Evolutionary conservation across 768 basidiomycete genomes (phyloP).

Genomic region (Hydnomerulius pinastri): DNA sequence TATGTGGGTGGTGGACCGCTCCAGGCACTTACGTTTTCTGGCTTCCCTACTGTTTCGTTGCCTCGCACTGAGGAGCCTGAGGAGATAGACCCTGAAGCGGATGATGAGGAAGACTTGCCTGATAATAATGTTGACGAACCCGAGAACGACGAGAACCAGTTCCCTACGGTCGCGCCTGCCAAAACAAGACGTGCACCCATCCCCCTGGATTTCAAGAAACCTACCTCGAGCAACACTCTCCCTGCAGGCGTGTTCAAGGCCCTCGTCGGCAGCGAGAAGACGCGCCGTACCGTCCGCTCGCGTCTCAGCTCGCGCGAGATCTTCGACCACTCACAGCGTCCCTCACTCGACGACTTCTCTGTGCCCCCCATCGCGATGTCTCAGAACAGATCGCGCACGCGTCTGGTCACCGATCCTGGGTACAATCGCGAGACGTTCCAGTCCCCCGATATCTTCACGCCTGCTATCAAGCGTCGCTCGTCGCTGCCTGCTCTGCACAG

Average conservation of each 20-base stretch:
- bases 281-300: slow-evolving; percentile 72
- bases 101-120: slow-evolving; percentile 9
- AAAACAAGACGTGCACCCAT: slow-evolving; percentile 71
- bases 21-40: slow-evolving; percentile 64
- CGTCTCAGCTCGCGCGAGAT: slow-evolving; percentile 74
- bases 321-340: slow-evolving; percentile 64
- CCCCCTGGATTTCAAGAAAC: slow-evolving; percentile 75
- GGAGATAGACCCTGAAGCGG: slow-evolving; percentile 8
- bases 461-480: slow-evolving; percentile 50
- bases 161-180: slow-evolving; percentile 16
- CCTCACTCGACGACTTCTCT: slow-evolving; percentile 77
- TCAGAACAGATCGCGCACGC: slow-evolving; percentile 51
- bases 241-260: slow-evolving; percentile 89
- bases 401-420: slow-evolving; percentile 62
- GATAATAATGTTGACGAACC: slow-evolving; percentile 9
- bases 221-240: slow-evolving; percentile 68
- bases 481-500: slow-evolving; percentile 59
- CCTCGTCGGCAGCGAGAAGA: slow-evolving; percentile 65
- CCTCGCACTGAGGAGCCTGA: slow-evolving; percentile 16
- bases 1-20: slow-evolving; percentile 23
- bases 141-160: slow-evolving; percentile 14
- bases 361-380: slow-evolving; percentile 69
- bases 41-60: slow-evolving; percentile 48
- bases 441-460: slow-evolving; percentile 44
- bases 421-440: slow-evolving; percentile 30